Conservation (phyloP, 1,284 basidiomycete species). For the Butyriboletus appendiculatus region DNA sequence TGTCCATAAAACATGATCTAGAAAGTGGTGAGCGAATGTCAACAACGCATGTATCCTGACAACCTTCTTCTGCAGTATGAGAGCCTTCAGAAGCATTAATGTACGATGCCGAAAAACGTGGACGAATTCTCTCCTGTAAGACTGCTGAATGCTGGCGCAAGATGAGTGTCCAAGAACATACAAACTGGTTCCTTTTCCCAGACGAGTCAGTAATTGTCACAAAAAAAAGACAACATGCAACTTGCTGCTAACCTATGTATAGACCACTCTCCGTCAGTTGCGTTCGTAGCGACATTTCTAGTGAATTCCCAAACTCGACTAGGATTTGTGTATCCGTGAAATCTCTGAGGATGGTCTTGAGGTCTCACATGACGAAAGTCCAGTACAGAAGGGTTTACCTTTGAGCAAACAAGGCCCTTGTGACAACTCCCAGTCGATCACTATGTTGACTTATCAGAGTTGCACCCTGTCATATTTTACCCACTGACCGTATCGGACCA, state of each 20-base stretch:
- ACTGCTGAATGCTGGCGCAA: not conserved
- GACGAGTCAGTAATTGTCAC: conserved; percentile 15
- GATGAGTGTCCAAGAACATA: conserved; percentile 38
- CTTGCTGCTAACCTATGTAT: conserved; percentile 73
- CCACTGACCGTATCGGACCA: conserved; percentile 73
- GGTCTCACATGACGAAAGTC: not conserved
- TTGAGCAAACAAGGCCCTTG: conserved; percentile 87
- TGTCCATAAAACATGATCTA: conserved; percentile 98
- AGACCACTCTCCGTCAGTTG: conserved; percentile 80
- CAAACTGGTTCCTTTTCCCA: conserved; percentile 74
- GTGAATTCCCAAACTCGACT: conserved; percentile 76
- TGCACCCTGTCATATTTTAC: not conserved
- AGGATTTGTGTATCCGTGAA: conserved; percentile 84
- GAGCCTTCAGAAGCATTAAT: conserved; percentile 90
- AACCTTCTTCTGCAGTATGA: conserved; percentile 91
- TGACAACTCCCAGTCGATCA: conserved; percentile 96
- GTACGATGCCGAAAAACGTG: conserved; percentile 94
- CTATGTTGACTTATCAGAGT: conserved; percentile 37
- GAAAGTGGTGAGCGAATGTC: conserved; percentile 5
- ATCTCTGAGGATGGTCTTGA: conserved; percentile 50
- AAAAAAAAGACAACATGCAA: not conserved
- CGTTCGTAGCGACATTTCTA: conserved; percentile 67
- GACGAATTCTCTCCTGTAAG: conserved; percentile 78
- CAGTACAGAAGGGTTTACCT: conserved; percentile 37
- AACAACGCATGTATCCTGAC: conserved; percentile 9